Evolutionary conservation across 2,329 filamentous ascomycete genomes (phyloP), one percentile per base, ranked within the genome.

Genomic region (Colletotrichum theobromicola): DNA sequence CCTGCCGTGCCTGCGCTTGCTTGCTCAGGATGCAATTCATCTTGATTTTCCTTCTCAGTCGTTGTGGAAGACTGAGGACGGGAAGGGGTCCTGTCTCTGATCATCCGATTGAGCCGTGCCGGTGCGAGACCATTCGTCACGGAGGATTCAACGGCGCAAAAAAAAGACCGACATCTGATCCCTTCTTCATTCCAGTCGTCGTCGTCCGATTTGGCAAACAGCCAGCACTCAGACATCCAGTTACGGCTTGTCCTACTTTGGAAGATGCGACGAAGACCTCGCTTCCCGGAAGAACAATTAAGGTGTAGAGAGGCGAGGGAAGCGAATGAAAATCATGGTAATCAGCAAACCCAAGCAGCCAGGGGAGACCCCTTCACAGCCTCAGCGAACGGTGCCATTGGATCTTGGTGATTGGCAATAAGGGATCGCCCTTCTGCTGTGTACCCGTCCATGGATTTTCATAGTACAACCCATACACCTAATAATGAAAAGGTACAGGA

Each of bases 251-350:
- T 35, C 5, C 8, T 46, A 46, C 42, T 46, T 46, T 21, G 42
- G 18, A 13, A 71, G 61, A 66, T n/a, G 57, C 30, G 61, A 71
- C 32, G 30, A 71, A 26, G 9, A 18, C 42, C 13, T 46, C 42
- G 42, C 15, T 21, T 26, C 18, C 24, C 26, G 28, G 24, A 61
- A n/a, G 55, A 28, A 26, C 68, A 61, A 67, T 74, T 67, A 74
- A 67, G 62, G 72, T 74, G 68, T 67, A 26, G 24, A 66, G 12
- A 37, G 55, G 24, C 26, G 32, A 66, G 37, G 24, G 61, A 72
- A 72, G 68, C 55, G 72, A 74, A 71, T 72, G 68, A 50, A 74
- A 72, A 74, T 58, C 62, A 74, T 57, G 57, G 68, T 46, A 67
- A 74, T 74, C 72, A 67, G 63, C 57, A 35, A 61, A 42, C 26